Evolutionary conservation across 2,329 filamentous ascomycete genomes (phyloP).

Genomic region (Botrytis deweyae): DNA sequence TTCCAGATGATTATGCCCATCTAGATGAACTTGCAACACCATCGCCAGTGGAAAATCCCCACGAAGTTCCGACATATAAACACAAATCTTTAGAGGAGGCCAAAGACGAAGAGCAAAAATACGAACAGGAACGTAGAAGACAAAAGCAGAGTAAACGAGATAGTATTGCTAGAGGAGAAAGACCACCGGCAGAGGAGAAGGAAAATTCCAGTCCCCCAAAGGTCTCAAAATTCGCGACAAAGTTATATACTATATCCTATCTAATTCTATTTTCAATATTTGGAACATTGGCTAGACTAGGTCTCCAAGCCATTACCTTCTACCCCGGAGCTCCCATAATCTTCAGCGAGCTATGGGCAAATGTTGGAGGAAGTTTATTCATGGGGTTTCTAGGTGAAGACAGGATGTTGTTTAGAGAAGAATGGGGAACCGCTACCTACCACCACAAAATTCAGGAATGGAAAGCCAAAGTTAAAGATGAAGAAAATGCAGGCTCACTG

Average conservation of each 20-base stretch:
- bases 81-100: constrained; percentile 45
- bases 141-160: constrained; percentile 17
- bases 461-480: constrained; percentile 41
- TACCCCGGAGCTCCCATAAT: constrained; percentile 76
- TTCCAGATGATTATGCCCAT: constrained; percentile 42
- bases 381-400: constrained; percentile 88
- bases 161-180: constrained; percentile 12
- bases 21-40: constrained; percentile 46
- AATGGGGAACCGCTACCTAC: constrained; percentile 55
- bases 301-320: constrained; percentile 73
- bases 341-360: constrained; percentile 81
- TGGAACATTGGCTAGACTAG: constrained; percentile 80
- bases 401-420: constrained; percentile 67
- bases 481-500: constrained; percentile 39
- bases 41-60: constrained; percentile 47
- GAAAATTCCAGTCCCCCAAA: constrained; percentile 23
- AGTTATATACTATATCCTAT: constrained; percentile 74
- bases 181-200: constrained; percentile 22
- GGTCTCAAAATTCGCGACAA: constrained; percentile 53
- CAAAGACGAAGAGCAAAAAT: constrained; percentile 28
- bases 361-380: constrained; percentile 75
- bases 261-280: constrained; percentile 82
- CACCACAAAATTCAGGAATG: constrained; percentile 41
- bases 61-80: constrained; percentile 41
- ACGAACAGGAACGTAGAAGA: constrained; percentile 24